Evolutionary conservation across 106 monocot species (phyloP).

Genomic region (Triglochin maritima): DNA sequence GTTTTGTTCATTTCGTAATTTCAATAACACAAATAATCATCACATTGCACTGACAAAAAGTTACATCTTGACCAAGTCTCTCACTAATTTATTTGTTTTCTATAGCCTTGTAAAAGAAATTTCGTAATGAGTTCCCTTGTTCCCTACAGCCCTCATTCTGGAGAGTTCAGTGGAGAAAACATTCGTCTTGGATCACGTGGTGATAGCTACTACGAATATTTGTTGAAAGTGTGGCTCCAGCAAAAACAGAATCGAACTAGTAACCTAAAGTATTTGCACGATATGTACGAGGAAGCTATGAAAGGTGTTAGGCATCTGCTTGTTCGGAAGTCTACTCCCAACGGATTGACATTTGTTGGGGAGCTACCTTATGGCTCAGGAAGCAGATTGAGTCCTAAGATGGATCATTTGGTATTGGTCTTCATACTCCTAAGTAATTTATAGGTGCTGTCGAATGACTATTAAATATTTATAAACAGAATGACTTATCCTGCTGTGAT

Average conservation of each 20-base stretch:
- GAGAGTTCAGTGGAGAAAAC: constrained; percentile 80
- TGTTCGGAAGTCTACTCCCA: constrained; percentile 79
- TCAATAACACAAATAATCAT: too few relatives aligned
- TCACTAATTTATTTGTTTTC: too few relatives aligned
- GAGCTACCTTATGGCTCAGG: constrained; percentile 73
- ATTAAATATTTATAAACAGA: too few relatives aligned
- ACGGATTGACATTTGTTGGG: constrained; percentile 76
- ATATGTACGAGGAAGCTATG: constrained; percentile 90
- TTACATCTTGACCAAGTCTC: background rate
- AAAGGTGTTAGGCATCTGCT: constrained; percentile 77
- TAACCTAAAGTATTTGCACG: constrained; percentile 60
- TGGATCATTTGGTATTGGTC: constrained; percentile 86
- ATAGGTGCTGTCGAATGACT: too few relatives aligned
- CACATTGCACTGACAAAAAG: background rate
- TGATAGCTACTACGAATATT: constrained; percentile 96
- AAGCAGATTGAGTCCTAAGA: constrained; percentile 70
- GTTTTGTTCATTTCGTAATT: background rate
- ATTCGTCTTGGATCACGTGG: constrained; percentile 89
- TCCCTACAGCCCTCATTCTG: constrained; percentile 53
- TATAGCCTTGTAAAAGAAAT: too few relatives aligned
- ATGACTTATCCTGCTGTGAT: too few relatives aligned
- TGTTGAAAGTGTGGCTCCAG: constrained; percentile 93
- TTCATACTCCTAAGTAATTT: background rate
- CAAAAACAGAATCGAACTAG: constrained; percentile 31
- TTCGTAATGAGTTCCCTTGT: too few relatives aligned